These are phyloP conservation scores for Coprinopsis strossmayeri DNA, from an alignment of 768 basidiomycete species.

Conservation along the genomic window DNA sequence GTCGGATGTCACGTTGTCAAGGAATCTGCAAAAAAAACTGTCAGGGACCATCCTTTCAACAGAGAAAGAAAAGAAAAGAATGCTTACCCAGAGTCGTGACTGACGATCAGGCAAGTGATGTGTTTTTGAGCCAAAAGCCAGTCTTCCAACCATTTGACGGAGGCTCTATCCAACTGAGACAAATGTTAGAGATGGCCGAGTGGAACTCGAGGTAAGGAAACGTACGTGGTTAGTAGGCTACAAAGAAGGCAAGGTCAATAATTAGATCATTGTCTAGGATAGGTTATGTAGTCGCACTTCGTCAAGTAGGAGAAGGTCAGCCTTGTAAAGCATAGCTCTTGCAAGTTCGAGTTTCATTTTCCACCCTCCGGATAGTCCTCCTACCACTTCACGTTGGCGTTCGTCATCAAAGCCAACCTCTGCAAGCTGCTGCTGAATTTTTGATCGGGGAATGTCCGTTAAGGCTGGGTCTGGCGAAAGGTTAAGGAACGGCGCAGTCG, in stretches of 20 bases:
- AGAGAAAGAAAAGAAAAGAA: not conserved
- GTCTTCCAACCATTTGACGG: conserved; percentile 88
- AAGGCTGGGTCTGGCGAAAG: conserved; percentile 58
- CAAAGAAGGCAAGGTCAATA: conserved; percentile 3
- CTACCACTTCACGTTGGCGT: conserved; percentile 80
- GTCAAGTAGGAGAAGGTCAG: conserved; percentile 77
- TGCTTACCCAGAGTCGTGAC: conserved; percentile 90
- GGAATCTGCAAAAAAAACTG: conserved; percentile 47
- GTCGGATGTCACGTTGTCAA: conserved; percentile 93
- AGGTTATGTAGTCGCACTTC: conserved; percentile 42
- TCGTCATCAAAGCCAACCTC: conserved; percentile 91
- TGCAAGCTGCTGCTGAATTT: conserved; percentile 71
- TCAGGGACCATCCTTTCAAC: not conserved
- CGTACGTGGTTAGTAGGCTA: conserved; percentile 89
- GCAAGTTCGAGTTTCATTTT: conserved; percentile 99
- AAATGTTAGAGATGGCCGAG: conserved; percentile 7
- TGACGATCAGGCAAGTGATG: conserved; percentile 88
- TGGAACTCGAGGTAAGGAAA: conserved; percentile 15
- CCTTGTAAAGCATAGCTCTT: conserved; percentile 94
- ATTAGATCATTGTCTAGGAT: not conserved
- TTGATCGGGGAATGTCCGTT: conserved; percentile 49
- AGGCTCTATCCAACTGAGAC: conserved; percentile 65
- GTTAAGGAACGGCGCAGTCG: conserved; percentile 1
- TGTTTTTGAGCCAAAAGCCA: conserved; percentile 78
- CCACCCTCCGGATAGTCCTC: conserved; percentile 93